These are phyloP conservation scores for Hansenula sp. DNA, from an alignment of 1,139 yeast species.

Conservation along the genomic window DNA sequence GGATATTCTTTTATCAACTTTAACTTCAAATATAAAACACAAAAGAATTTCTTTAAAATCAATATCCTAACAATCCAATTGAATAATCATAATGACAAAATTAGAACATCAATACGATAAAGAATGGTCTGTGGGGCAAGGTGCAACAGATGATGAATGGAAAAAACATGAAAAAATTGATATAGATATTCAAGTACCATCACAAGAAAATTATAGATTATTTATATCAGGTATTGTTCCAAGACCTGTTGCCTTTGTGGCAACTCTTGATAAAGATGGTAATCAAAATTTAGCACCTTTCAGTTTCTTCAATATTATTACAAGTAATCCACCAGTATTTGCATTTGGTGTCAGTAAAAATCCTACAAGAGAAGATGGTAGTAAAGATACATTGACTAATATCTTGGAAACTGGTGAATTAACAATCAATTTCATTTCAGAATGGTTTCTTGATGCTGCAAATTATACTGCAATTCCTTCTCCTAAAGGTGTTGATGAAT, in stretches of 20 bases:
- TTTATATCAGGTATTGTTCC: constrained; percentile 48
- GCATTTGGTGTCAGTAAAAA: constrained; percentile 37
- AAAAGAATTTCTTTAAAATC: no score
- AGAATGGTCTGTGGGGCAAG: constrained; percentile 46
- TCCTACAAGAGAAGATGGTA: constrained; percentile 21
- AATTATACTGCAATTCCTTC: constrained; percentile 45
- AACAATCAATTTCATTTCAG: constrained; percentile 53
- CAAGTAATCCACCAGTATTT: constrained; percentile 55
- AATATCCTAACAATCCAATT: background rate
- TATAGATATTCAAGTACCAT: constrained; percentile 42
- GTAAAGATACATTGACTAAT: constrained; percentile 47
- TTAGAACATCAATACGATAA: constrained; percentile 1
- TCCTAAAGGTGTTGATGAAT: constrained; percentile 48
- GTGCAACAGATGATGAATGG: constrained; percentile 45
- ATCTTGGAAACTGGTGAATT: constrained; percentile 46
- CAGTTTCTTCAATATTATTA: constrained; percentile 45
- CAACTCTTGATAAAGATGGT: constrained; percentile 44
- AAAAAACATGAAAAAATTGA: constrained; percentile 37
- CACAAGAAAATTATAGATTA: constrained; percentile 45
- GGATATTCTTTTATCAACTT: no score
- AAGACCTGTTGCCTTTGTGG: constrained; percentile 54
- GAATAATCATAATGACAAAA: background rate
- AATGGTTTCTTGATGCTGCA: constrained; percentile 63
- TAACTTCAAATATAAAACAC: no score
- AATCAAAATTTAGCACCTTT: constrained; percentile 50